A percentile compares a stretch with the other conserved stretches of the same genome.
phyloP scores from a whole-genome alignment of 169 alveolate genomes.

The Plasmodium fragile region DNA sequence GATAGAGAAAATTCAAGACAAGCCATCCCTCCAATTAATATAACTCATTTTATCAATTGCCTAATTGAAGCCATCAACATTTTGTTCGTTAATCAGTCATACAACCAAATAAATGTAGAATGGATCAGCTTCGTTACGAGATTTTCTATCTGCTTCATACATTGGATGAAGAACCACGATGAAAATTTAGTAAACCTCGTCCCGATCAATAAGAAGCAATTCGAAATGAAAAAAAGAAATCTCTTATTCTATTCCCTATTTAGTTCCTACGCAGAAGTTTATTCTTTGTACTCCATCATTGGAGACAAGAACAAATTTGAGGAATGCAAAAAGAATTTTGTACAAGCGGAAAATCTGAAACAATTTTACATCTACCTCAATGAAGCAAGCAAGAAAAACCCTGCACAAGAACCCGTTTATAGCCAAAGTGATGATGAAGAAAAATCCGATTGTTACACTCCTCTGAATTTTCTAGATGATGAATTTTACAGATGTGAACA shows the following conservation, averaged over 20 bases:
- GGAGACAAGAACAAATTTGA: constrained; percentile 7
- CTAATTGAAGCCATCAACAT: constrained; percentile 65
- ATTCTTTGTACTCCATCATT: not conserved
- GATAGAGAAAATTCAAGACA: constrained; percentile 5
- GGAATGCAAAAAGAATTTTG: constrained; percentile 2
- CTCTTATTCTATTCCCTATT: constrained; percentile 68
- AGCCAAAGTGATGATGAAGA: constrained; percentile 1
- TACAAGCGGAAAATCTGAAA: constrained; percentile 32
- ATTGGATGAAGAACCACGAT: constrained; percentile 73
- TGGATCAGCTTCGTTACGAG: constrained; percentile 72
- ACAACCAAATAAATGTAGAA: constrained; percentile 66
- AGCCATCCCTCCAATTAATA: not conserved
- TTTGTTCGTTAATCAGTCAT: constrained; percentile 62
- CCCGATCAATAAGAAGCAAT: constrained; percentile 55
- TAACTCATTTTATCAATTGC: constrained; percentile 55
- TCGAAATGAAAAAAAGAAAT: constrained; percentile 68
- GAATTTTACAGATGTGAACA: constrained; percentile 61
- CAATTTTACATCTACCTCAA: constrained; percentile 3
- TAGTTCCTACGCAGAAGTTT: constrained; percentile 63
- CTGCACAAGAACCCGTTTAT: not conserved
- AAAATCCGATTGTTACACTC: constrained; percentile 1
- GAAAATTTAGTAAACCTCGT: constrained; percentile 27
- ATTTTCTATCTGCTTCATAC: constrained; percentile 75
- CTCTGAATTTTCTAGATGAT: constrained; percentile 40
- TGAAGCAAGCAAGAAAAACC: not conserved